phyloP scores from a whole-genome alignment of 2,329 filamentous ascomycete species.

The Penicillium paneum region DNA sequence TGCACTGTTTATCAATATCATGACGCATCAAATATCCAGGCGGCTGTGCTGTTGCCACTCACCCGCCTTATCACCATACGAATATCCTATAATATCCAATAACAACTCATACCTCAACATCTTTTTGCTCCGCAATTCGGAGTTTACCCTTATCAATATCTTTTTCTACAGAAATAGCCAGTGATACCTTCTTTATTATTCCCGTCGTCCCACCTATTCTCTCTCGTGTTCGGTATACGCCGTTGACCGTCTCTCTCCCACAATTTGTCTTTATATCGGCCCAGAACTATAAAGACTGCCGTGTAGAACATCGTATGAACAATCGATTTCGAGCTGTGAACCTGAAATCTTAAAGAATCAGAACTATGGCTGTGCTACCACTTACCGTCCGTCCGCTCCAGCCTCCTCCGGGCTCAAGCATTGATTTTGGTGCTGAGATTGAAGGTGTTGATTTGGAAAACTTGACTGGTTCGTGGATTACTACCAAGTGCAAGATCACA shows the following conservation, averaged over 20 bases:
- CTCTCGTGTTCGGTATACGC: conserved; percentile 12
- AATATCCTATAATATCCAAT: neutral
- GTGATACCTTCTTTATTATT: neutral
- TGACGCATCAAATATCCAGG: neutral
- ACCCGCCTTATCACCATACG: conserved; percentile 5
- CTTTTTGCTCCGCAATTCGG: neutral
- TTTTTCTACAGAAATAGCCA: neutral
- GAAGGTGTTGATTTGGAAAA: conserved; percentile 60
- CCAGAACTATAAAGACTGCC: neutral
- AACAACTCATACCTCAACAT: neutral
- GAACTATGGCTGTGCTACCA: conserved; percentile 11
- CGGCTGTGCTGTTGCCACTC: neutral
- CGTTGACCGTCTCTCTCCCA: conserved; percentile 5
- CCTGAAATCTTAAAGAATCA: neutral
- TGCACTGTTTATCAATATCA: neutral
- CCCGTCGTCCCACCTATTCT: neutral
- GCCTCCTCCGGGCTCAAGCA: conserved; percentile 30
- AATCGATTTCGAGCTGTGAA: neutral
- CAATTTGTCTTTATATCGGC: neutral
- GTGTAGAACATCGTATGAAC: neutral
- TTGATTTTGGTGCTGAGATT: conserved; percentile 62
- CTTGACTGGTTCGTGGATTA: conserved; percentile 53
- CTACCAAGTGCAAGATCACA: neutral
- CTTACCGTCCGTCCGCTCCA: conserved; percentile 25
- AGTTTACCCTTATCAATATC: neutral